Conservation (phyloP, 208 protist species). For the Wallacemonas sp. region DNA sequence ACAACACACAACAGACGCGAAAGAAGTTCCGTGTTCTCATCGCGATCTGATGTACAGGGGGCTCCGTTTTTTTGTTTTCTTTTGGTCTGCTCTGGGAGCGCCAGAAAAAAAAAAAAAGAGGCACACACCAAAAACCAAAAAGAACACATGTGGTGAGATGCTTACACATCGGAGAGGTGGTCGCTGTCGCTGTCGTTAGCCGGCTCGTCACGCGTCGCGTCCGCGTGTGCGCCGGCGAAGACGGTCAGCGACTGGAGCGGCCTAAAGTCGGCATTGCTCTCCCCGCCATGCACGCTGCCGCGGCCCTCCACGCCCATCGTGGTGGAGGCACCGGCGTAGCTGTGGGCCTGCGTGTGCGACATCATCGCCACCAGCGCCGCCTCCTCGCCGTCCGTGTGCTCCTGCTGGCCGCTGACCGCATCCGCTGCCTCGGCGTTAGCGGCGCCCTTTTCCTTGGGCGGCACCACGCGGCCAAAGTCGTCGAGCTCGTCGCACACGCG, state of each 20-base stretch:
- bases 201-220: not conserved
- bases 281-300: not conserved
- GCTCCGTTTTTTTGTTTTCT: no score
- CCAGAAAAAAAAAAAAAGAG: no score
- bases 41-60: no score
- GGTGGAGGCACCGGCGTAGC: no score
- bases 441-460: not conserved
- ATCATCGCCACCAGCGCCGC: not conserved
- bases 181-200: not conserved
- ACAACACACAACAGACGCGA: no score
- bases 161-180: not conserved
- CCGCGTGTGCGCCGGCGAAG: not conserved
- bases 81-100: no score
- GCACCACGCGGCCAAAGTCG: constrained; percentile 18
- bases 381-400: not conserved
- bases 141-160: constrained; percentile 12
- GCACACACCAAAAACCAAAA: constrained; percentile 5
- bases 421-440: not conserved
- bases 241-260: constrained; percentile 10
- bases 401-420: not conserved
- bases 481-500: constrained; percentile 49
- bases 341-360: no score
- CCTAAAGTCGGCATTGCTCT: constrained; percentile 3
- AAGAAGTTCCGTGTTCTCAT: no score
- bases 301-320: no score